Evolutionary conservation across 257 asterid genomes (phyloP), one percentile per base, ranked within the genome.

Genomic region (Forsythia suspensa): DNA sequence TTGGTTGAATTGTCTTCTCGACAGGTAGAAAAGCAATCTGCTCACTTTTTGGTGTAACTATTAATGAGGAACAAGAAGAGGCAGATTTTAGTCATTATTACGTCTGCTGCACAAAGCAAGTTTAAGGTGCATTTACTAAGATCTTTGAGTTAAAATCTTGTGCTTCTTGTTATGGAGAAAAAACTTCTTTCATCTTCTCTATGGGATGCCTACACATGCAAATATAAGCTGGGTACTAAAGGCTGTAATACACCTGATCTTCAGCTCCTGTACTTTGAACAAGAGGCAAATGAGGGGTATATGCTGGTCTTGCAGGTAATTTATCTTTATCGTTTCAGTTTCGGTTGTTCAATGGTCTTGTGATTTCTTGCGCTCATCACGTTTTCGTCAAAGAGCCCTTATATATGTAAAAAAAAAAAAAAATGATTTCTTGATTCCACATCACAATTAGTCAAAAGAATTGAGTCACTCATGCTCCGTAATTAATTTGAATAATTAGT

Each of bases 1-100:
- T 81, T 75, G 68, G 12, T 34, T 76, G 3, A 36, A 70, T 37
- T 74, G 11, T 79, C 82, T 74, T 20, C 20, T 21, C 73, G 80
- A 82, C 94, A 96, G 99, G 98, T 94, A 70, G 99, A 96, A 83
- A 96, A 94, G 87, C 98, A 96, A 83, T 89, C 89, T 55, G 99
- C 98, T 66, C 98, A 94, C 84, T 96, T 96, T 96, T 91, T 87
- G 94, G 98, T 80, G 97, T 96, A 73, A 94, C 97, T 83, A 92
- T 96, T 83, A 91, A 87, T 82, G 98, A 96, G 37, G 98, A 96
- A 83, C 98, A 94, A 90, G 97, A 98, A 29, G 96, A 88, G 66
- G 83, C 93, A 8, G 80, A 81, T 96, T 79, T 97, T 96, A 59
- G 93, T 96, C 75, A 89, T 98, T 87, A 98, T 87, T 76, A 94